Conservation (phyloP, 768 basidiomycete species). For the Baorangia bicolor region DNA sequence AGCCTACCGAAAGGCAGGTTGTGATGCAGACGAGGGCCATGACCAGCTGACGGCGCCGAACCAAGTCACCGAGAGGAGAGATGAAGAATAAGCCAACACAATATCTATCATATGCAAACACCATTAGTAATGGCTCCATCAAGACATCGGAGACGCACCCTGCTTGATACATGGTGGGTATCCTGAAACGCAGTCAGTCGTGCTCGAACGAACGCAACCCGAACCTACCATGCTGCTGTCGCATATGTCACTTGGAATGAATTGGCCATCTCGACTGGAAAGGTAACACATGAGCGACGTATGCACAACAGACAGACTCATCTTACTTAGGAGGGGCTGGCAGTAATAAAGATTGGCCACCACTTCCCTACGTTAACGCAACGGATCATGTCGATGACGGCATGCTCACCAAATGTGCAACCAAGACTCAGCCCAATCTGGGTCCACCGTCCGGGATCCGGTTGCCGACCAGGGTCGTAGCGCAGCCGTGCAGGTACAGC, state of each 20-base stretch:
- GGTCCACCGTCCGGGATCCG: constrained; percentile 36
- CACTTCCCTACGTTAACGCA: constrained; percentile 13
- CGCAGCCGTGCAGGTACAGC: constrained; percentile 44
- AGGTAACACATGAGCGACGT: background rate
- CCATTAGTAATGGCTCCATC: background rate
- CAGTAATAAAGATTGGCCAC: constrained; percentile 80
- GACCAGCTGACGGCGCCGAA: constrained; percentile 43
- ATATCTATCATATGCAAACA: background rate
- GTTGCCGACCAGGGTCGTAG: constrained; percentile 40
- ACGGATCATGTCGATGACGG: background rate
- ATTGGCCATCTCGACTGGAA: constrained; percentile 33
- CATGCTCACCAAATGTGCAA: constrained; percentile 43
- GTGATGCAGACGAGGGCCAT: constrained; percentile 35
- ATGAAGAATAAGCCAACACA: constrained; percentile 41
- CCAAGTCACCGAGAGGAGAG: constrained; percentile 46
- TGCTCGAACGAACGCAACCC: background rate
- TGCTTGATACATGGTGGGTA: constrained; percentile 66
- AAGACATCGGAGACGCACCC: constrained; percentile 41
- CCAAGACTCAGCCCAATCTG: constrained; percentile 49
- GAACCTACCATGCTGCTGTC: constrained; percentile 33
- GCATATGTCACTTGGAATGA: constrained; percentile 37
- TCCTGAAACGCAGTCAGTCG: constrained; percentile 34
- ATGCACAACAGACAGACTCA: background rate
- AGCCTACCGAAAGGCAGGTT: constrained; percentile 38
- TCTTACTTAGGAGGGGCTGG: constrained; percentile 72